Percentiles rank a stretch among this genome's conserved stretches.
These are phyloP conservation scores for Thalassiosira exigua DNA, from an alignment of 352 stramenopile species.

Conservation along the genomic window DNA sequence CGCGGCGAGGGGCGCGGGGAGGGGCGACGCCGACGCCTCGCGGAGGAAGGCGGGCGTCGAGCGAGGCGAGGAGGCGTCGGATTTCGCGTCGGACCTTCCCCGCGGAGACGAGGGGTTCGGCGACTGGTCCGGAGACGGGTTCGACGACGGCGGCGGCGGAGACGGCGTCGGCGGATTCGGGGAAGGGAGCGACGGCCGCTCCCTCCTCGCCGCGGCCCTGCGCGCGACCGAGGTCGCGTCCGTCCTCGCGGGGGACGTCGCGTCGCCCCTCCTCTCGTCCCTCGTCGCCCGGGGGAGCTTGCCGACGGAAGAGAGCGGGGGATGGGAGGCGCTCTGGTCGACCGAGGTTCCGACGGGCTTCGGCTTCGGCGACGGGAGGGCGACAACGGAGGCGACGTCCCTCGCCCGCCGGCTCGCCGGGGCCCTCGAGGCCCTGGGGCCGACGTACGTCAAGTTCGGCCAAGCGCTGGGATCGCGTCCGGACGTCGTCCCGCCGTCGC, in stretches of 20 bases:
- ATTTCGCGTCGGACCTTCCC: too few relatives aligned
- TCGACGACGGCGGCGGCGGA: too few relatives aligned
- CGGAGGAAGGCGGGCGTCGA: too few relatives aligned
- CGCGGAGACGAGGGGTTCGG: too few relatives aligned
- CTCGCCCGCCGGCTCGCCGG: constrained; percentile 56
- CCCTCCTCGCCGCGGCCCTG: constrained; percentile 21
- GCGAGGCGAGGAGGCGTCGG: too few relatives aligned
- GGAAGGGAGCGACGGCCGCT: background rate
- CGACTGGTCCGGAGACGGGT: too few relatives aligned
- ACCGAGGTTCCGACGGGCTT: background rate
- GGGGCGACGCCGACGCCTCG: too few relatives aligned
- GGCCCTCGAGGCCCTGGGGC: constrained; percentile 80
- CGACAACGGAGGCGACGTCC: constrained; percentile 26
- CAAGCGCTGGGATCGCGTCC: constrained; percentile 82
- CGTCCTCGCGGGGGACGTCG: constrained; percentile 39
- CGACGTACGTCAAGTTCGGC: constrained; percentile 87
- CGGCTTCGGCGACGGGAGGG: background rate
- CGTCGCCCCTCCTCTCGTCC: constrained; percentile 42
- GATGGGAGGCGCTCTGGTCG: constrained; percentile 51
- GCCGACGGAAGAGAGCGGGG: constrained; percentile 17
- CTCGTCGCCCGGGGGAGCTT: constrained; percentile 8
- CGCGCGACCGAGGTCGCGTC: constrained; percentile 50
- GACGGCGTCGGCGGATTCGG: too few relatives aligned
- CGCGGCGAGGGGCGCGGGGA: too few relatives aligned
- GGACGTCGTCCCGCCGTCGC: constrained; percentile 81